A percentile compares a stretch with the other conserved stretches of the same genome.
Evolutionary conservation across 805 yeast species (phyloP).

Genomic region (Millerozyma acaciae): DNA sequence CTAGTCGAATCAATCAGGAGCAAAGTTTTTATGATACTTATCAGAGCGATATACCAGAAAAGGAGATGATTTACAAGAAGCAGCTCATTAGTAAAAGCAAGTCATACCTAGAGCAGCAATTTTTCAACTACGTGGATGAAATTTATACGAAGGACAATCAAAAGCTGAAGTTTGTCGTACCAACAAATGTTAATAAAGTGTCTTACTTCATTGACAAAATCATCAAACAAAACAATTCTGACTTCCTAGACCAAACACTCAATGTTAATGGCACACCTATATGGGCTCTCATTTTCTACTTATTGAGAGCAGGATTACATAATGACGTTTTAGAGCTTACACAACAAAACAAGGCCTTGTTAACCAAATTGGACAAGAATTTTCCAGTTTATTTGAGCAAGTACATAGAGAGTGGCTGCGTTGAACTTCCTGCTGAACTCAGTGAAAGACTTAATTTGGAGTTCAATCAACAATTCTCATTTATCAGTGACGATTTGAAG

Average conservation of each 20-base stretch:
- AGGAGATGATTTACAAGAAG: conserved; percentile 32
- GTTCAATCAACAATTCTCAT: conserved; percentile 78
- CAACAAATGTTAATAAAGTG: conserved; percentile 66
- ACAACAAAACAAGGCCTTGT: conserved; percentile 58
- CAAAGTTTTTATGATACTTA: conserved; percentile 25
- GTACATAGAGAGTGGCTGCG: conserved; percentile 51
- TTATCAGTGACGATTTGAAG: conserved; percentile 40
- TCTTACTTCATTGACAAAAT: conserved; percentile 49
- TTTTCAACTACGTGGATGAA: conserved; percentile 67
- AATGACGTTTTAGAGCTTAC: conserved; percentile 76
- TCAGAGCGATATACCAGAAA: conserved; percentile 15
- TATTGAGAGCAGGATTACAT: conserved; percentile 78
- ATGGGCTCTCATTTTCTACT: conserved; percentile 89
- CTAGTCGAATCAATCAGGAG: conserved; percentile 30
- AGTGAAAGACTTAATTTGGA: conserved; percentile 71
- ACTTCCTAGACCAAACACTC: conserved; percentile 29
- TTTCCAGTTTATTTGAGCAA: conserved; percentile 78
- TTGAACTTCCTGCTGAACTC: conserved; percentile 59
- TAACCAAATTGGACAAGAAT: conserved; percentile 79
- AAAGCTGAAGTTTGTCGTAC: conserved; percentile 43
- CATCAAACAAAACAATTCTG: conserved; percentile 26
- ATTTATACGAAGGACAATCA: conserved; percentile 55
- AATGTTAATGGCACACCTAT: conserved; percentile 77
- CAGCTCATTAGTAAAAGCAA: conserved; percentile 54
- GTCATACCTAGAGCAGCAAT: conserved; percentile 68